Evolutionary conservation across 2,329 filamentous ascomycete genomes (phyloP).

Genomic region (Colletotrichum incanum): DNA sequence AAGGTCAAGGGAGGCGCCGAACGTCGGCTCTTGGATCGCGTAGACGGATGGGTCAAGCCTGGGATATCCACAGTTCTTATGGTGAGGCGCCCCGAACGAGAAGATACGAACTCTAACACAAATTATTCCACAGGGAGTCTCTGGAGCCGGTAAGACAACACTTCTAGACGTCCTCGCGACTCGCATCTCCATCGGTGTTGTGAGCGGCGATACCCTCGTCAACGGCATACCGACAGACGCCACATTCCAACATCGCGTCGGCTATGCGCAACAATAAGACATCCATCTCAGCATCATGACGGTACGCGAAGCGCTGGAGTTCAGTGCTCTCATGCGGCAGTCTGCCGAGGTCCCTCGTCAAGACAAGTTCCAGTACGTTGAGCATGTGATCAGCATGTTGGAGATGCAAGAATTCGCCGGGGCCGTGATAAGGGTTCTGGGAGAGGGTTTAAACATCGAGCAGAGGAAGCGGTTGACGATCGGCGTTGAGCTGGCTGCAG

Average conservation of each 20-base stretch:
- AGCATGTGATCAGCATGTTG: constrained; percentile 49
- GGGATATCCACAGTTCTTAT: constrained; percentile 82
- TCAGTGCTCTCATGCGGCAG: constrained; percentile 78
- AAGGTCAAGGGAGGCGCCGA: constrained; percentile 75
- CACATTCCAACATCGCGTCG: constrained; percentile 79
- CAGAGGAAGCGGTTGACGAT: constrained; percentile 76
- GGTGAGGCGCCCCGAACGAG: constrained; percentile 56
- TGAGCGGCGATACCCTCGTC: constrained; percentile 80
- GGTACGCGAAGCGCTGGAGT: constrained; percentile 76
- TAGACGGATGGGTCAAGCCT: constrained; percentile 85
- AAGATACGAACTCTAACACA: too few species aligned
- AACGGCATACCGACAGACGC: constrained; percentile 75
- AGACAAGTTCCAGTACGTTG: constrained; percentile 48
- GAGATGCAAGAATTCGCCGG: constrained; percentile 76
- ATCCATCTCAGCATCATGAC: constrained; percentile 77
- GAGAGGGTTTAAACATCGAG: constrained; percentile 66
- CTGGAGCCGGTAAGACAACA: constrained; percentile 83
- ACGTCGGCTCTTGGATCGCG: constrained; percentile 77
- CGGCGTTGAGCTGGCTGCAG: constrained; percentile 82
- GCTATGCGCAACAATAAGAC: constrained; percentile 82
- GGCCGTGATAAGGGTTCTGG: constrained; percentile 77
- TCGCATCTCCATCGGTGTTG: constrained; percentile 81
- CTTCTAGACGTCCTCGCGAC: constrained; percentile 82
- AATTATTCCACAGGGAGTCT: constrained; percentile 63
- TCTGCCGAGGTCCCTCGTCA: constrained; percentile 66